Conservation (phyloP, 139 green algal species). For the Coelastrella sp. region DNA sequence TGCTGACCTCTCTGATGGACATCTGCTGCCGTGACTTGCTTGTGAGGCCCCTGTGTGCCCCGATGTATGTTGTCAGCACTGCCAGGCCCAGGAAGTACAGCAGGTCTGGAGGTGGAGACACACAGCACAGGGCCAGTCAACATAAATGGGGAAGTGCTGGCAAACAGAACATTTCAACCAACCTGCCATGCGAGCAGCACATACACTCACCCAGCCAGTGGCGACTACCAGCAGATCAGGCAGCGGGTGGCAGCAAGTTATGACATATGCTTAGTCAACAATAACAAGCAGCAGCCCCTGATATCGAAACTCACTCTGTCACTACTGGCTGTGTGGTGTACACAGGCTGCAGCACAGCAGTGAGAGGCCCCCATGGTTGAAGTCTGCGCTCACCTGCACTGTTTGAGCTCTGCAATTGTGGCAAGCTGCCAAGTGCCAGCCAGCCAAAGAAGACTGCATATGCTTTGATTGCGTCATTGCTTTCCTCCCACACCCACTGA, state of each 20-base stretch:
- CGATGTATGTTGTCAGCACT: conserved; percentile 87
- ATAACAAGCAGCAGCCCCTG: background rate
- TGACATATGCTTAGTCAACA: background rate
- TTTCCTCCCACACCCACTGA: conserved; percentile 67
- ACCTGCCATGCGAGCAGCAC: background rate
- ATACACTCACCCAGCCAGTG: background rate
- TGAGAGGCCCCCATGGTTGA: background rate
- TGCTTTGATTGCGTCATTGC: conserved; percentile 58
- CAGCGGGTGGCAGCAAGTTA: background rate
- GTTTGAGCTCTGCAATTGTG: background rate
- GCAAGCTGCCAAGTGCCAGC: conserved; percentile 59
- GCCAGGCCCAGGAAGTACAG: conserved; percentile 84
- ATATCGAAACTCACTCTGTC: background rate
- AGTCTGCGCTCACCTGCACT: background rate
- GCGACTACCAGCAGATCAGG: background rate
- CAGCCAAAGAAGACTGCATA: conserved; percentile 63
- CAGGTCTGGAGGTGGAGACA: conserved; percentile 50
- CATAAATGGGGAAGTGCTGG: no score
- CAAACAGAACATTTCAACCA: background rate
- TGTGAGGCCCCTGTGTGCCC: conserved; percentile 78
- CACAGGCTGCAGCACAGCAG: background rate
- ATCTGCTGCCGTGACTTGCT: conserved; percentile 74
- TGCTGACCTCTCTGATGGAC: conserved; percentile 67
- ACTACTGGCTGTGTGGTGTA: background rate
- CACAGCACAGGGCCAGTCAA: background rate